phyloP scores from a whole-genome alignment of 257 asterid genomes.

The Solanum lycopersicoides region DNA sequence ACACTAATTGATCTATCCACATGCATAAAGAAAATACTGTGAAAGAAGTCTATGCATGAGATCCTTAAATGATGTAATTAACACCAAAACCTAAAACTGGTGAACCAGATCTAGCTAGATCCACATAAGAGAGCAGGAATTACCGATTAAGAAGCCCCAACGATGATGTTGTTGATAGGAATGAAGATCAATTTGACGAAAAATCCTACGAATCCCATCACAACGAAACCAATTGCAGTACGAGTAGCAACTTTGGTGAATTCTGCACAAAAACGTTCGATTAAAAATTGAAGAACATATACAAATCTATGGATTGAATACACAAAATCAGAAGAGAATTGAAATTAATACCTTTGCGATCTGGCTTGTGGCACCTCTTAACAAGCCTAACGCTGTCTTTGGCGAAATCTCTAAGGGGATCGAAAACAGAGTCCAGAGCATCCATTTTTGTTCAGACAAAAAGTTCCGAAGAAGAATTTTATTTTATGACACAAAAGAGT shows the following conservation, averaged over 20 bases:
- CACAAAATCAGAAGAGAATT: background rate
- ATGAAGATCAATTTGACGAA: conserved; percentile 24
- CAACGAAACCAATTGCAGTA: conserved; percentile 23
- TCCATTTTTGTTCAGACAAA: conserved; percentile 1
- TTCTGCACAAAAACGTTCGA: background rate
- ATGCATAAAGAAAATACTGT: background rate
- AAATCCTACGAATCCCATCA: conserved; percentile 26
- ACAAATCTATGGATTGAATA: background rate
- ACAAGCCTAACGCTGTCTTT: conserved; percentile 19
- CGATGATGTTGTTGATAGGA: conserved; percentile 25
- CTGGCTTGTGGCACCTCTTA: conserved; percentile 22
- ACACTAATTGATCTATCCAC: background rate
- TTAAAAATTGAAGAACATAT: background rate
- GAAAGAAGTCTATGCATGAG: background rate
- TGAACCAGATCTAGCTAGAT: background rate
- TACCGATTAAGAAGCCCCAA: conserved; percentile 12
- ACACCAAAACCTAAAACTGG: background rate
- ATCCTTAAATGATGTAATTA: background rate
- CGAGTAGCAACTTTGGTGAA: conserved; percentile 22
- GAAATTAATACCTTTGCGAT: conserved; percentile 10
- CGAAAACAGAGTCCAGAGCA: conserved; percentile 14
- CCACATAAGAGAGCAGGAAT: background rate
- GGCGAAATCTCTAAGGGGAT: conserved; percentile 24
- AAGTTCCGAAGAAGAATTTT: background rate
- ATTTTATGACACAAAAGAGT: background rate